A percentile compares a stretch with the other conserved stretches of the same genome.
These are phyloP conservation scores for Apiotrichum brassicae DNA, from an alignment of 1,284 basidiomycete genomes.

Conservation along the genomic window DNA sequence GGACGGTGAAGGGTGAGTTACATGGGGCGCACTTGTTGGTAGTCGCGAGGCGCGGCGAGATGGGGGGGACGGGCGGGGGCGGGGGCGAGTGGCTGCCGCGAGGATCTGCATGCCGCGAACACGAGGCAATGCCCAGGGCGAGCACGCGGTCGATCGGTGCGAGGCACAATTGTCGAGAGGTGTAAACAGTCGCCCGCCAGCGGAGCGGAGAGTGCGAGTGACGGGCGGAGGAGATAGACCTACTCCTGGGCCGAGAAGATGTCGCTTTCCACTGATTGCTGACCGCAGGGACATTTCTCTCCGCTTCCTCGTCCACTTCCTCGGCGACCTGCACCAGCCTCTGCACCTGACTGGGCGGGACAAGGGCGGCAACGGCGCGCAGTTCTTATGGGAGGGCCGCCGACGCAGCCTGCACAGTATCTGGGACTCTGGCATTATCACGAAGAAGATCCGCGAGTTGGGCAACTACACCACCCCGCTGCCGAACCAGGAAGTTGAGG, in stretches of 20 bases:
- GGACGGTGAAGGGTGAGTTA: slow-evolving; percentile 35
- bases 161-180: too few species aligned
- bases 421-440: slow-evolving; percentile 77
- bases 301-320: slow-evolving; percentile 82
- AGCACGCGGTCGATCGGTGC: too few species aligned
- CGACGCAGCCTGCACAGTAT: slow-evolving; percentile 65
- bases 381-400: slow-evolving; percentile 63
- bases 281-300: slow-evolving; percentile 56
- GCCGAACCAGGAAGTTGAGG: slow-evolving; percentile 60
- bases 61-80: too few species aligned
- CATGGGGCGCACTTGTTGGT: too few species aligned
- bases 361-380: slow-evolving; percentile 70
- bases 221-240: too few species aligned
- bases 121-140: too few species aligned
- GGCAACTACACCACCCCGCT: slow-evolving; percentile 68
- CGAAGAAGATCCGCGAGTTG: slow-evolving; percentile 68
- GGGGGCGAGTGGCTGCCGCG: too few species aligned
- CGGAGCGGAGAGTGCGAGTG: too few species aligned
- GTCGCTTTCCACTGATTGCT: background rate
- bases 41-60: too few species aligned
- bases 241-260: too few species aligned
- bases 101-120: too few species aligned
- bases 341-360: slow-evolving; percentile 79
- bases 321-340: slow-evolving; percentile 88
- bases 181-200: too few species aligned